Evolutionary conservation across 495 filamentous ascomycete genomes (phyloP), one percentile per base, ranked within the genome.

Genomic region (Trichoderma gamsii): DNA sequence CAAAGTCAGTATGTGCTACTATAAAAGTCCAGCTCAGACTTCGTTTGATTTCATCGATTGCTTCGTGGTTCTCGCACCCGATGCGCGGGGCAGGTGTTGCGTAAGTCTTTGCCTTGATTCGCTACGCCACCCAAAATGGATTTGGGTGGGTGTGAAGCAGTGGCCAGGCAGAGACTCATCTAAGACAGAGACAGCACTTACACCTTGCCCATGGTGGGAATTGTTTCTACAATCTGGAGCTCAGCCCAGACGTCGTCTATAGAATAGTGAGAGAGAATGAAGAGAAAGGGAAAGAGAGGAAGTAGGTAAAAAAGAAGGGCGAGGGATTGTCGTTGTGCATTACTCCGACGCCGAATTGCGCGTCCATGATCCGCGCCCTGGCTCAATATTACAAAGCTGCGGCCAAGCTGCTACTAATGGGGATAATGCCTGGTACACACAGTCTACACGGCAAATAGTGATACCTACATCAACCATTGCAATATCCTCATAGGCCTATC

Each of bases 61-160:
- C 5, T 25, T 56, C 51, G 18, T 1, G 2, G n/a, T 25, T 2
- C 7, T 56, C 23, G 1, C 9, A n/a, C 4, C 11, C 27, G 56
- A 61, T 23, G n/a, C 56, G 56, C 56, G 56, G 56, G 27, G 27
- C 6, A 4, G 56, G 51, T 18, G 56, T 61, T 61, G 56, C 56
- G 56, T 32, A 13, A 18, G 56, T 7, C 56, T 6, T 61, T 16
- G 11, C 8, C 1, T 2, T 61, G 23, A 61, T 61, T 61, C 56
- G 56, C 56, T 27, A 61, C 56, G 56, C 56, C 27, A 61, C 56
- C 1, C 25, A 2, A 23, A 4, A 18, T 52, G 25, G 21, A 2
- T 25, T 56, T 6, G 23, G 56, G 56, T 23, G 23, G 23, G 23
- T 61, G 56, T 61, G 56, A 32, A 23, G 23, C 18, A 32, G 56